Conservation (phyloP, 148 eudicot genomes). For the Dysphania ambrosioides region DNA sequence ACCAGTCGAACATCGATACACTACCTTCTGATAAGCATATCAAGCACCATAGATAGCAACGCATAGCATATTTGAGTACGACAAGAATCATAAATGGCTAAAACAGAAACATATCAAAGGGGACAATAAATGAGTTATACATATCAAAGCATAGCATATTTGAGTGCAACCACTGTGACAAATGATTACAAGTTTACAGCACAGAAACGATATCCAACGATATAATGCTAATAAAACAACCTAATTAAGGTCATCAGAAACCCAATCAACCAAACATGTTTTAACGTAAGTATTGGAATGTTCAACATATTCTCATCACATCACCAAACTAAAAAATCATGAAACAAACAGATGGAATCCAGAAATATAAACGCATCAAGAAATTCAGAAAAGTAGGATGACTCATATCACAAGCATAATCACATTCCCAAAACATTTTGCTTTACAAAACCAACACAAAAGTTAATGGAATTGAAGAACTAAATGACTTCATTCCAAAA, state of each 20-base stretch:
- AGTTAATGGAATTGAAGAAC: too few relatives aligned
- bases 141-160: background rate
- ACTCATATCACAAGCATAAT: conserved; percentile 11
- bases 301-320: too few relatives aligned
- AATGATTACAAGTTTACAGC: too few relatives aligned
- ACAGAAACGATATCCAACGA: background rate
- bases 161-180: too few relatives aligned
- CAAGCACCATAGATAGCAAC: background rate
- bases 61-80: background rate
- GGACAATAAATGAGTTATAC: background rate
- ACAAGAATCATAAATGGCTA: too few relatives aligned
- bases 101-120: background rate
- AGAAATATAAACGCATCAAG: background rate
- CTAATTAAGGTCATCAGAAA: background rate
- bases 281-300: too few relatives aligned
- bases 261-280: background rate
- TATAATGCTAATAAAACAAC: background rate
- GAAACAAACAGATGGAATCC: background rate
- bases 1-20: too few relatives aligned
- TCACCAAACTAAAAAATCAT: background rate
- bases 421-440: background rate
- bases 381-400: background rate
- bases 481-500: too few relatives aligned
- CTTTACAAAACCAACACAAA: too few relatives aligned
- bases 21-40: background rate